phyloP scores from a whole-genome alignment of 495 filamentous ascomycete genomes.

The Amorphotheca resinae region DNA sequence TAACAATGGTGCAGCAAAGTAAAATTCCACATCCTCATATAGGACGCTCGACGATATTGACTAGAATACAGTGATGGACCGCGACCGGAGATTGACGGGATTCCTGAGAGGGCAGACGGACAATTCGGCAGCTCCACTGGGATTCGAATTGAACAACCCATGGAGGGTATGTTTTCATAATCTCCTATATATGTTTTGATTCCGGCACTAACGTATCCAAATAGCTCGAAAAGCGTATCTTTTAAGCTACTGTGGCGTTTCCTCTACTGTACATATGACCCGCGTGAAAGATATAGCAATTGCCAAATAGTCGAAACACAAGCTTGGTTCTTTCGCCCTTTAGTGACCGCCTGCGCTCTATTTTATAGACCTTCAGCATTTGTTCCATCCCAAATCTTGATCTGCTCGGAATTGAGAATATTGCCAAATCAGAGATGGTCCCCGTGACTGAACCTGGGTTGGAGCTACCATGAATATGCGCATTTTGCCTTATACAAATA shows the following conservation, averaged over 20 bases:
- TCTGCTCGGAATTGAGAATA: no score
- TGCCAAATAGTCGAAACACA: no score
- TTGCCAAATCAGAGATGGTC: no score
- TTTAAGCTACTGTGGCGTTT: constrained; percentile 3
- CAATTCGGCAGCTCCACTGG: constrained; percentile 61
- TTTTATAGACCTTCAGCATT: no score
- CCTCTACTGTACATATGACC: constrained; percentile 11
- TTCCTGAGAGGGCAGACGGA: constrained; percentile 74
- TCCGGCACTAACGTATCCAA: background rate
- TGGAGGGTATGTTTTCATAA: constrained; percentile 48
- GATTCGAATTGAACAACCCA: constrained; percentile 89
- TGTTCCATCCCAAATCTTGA: no score
- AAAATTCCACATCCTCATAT: background rate
- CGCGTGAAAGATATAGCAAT: background rate
- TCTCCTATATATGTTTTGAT: background rate
- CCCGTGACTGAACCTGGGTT: no score
- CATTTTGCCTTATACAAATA: no score
- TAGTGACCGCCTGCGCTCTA: no score
- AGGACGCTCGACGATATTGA: constrained; percentile 23
- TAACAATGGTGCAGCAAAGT: constrained; percentile 23
- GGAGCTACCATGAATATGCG: no score
- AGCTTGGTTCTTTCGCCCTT: no score
- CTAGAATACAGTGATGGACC: constrained; percentile 74
- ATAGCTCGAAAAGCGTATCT: constrained; percentile 18
- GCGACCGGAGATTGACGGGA: constrained; percentile 84